Evolutionary conservation across 2,329 filamentous ascomycete genomes (phyloP).

Genomic region (Hirsutella minnesotensis): DNA sequence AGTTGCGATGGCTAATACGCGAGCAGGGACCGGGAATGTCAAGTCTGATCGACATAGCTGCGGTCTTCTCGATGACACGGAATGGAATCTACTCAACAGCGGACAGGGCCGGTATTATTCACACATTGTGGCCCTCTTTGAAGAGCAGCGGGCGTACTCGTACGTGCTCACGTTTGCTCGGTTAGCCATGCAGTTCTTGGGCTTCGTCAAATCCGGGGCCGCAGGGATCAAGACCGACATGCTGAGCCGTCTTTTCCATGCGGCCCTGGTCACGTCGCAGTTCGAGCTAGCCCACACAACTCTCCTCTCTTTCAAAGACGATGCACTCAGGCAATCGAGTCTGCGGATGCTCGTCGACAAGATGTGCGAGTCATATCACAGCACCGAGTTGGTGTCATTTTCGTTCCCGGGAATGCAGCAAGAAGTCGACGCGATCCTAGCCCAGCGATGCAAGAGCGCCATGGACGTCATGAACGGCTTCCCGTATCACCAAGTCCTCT

Average conservation of each 20-base stretch:
- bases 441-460: slow-evolving; percentile 57
- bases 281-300: slow-evolving; percentile 77
- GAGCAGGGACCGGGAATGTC: slow-evolving; percentile 31
- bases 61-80: slow-evolving; percentile 62
- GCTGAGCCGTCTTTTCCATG: slow-evolving; percentile 72
- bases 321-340: slow-evolving; percentile 58
- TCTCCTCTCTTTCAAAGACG: slow-evolving; percentile 60
- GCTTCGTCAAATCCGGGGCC: slow-evolving; percentile 13
- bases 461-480: slow-evolving; percentile 54
- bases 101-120: slow-evolving; percentile 77
- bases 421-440: slow-evolving; percentile 68
- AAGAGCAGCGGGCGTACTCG: slow-evolving; percentile 63
- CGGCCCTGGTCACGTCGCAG: slow-evolving; percentile 64
- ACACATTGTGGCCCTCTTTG: slow-evolving; percentile 74
- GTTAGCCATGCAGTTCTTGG: slow-evolving; percentile 55
- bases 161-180: slow-evolving; percentile 77
- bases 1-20: background rate
- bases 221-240: slow-evolving; percentile 52
- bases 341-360: slow-evolving; percentile 58
- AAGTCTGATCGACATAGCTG: slow-evolving; percentile 42
- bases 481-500: slow-evolving; percentile 84
- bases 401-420: slow-evolving; percentile 69
- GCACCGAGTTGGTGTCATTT: slow-evolving; percentile 57
- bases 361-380: slow-evolving; percentile 57
- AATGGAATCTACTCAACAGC: slow-evolving; percentile 56